Evolutionary conservation across 106 monocot genomes (phyloP), one percentile per base, ranked within the genome.

Genomic region (Triglochin maritima): DNA sequence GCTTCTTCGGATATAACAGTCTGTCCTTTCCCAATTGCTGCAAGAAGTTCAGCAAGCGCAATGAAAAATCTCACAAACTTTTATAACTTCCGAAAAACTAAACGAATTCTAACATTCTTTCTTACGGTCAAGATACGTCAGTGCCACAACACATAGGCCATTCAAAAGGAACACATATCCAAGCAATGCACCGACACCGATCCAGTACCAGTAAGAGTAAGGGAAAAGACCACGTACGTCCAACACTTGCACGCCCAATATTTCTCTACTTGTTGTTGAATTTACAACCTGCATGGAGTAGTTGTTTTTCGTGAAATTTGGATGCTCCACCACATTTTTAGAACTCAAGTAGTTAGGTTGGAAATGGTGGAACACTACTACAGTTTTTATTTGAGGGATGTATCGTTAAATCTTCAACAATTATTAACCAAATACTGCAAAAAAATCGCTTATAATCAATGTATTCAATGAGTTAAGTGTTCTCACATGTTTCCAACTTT

Each of bases 201-300:
- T 86, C 90, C 86, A 90, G 51, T 78, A 90, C 86, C 90, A 90
- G 16, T 82, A 82, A 52, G 81, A 75, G 67, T 87, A 79, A 17
- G 84, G 58, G 74, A 87, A 87, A 7, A 90, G 5, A 16, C 84
- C 84, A 4, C 90, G 86, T 48, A 81, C 77, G 62, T 78, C 70
- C 60, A 90, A 64, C 15, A 86, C 53, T 3, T 1, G 0, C 6
- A 87, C 78, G 15, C 90, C 90, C 8, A 90, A 42, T n/a, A 83
- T 8, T 46, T 81, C 76, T 29, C 29, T 29, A 29, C 29, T 29
- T 29, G 29, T 0, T 29, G 29, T 29, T 29, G 29, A 29, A 29
- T 29, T 29, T 29, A 29, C 29, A 29, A 0, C 29, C 29, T 29
- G 29, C 29, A 29, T 29, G 29, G 0, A 29, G 29, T 29, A 0